phyloP scores from a whole-genome alignment of 495 filamentous ascomycete genomes.

The Lophium mytilinum region DNA sequence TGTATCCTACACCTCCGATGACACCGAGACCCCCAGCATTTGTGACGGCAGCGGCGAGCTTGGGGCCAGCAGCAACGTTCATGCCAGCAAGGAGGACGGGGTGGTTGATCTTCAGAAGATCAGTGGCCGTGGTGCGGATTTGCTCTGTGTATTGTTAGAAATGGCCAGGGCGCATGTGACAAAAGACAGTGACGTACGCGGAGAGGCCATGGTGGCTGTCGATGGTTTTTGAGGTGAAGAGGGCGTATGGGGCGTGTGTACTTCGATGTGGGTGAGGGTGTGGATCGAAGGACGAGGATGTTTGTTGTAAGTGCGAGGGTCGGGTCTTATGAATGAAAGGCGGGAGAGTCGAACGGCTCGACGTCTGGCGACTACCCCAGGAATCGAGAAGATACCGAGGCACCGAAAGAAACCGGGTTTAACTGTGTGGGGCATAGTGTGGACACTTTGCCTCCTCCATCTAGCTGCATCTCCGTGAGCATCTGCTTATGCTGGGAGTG shows the following conservation, averaged over 20 bases:
- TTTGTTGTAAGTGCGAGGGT: neutral
- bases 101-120: conserved; percentile 95
- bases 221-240: neutral
- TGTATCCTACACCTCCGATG: conserved; percentile 93
- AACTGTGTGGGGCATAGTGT: too few relatives aligned
- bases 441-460: too few relatives aligned
- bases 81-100: conserved; percentile 93
- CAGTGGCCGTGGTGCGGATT: conserved; percentile 82
- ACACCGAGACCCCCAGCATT: conserved; percentile 96
- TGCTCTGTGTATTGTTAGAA: conserved; percentile 48
- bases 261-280: too few relatives aligned
- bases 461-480: too few relatives aligned
- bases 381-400: too few relatives aligned
- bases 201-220: conserved; percentile 22
- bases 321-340: neutral
- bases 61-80: conserved; percentile 97
- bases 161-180: conserved; percentile 12
- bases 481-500: too few relatives aligned
- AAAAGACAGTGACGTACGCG: conserved; percentile 12
- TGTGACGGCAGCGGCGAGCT: conserved; percentile 92
- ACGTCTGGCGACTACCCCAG: too few relatives aligned
- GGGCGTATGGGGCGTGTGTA: neutral
- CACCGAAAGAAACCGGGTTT: too few relatives aligned
- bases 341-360: neutral
- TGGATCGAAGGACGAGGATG: neutral